Conservation (phyloP, 2,329 filamentous ascomycete species). For the Immersiporthe knoxdaviesiana region DNA sequence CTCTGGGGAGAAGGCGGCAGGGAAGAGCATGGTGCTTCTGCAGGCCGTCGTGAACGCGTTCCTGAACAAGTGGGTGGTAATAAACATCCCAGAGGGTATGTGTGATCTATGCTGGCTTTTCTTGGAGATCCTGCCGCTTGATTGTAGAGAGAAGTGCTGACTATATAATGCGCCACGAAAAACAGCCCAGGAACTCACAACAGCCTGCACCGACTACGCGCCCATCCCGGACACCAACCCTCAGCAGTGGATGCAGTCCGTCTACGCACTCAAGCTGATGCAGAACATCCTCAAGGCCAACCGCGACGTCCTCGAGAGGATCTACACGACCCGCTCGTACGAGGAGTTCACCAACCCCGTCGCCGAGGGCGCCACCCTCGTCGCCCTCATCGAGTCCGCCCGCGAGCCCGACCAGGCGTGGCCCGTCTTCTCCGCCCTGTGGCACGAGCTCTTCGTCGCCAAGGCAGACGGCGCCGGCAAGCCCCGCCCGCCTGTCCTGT, state of each 20-base stretch:
- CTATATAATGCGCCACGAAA: not conserved
- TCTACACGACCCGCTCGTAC: constrained; percentile 51
- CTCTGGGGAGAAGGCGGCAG: constrained; percentile 72
- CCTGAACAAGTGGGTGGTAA: constrained; percentile 83
- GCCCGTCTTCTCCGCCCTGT: constrained; percentile 79
- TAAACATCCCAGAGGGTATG: constrained; percentile 87
- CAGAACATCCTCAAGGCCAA: constrained; percentile 75
- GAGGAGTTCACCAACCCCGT: constrained; percentile 51
- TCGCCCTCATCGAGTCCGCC: constrained; percentile 70
- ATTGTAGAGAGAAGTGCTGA: not conserved
- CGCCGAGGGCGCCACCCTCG: constrained; percentile 64
- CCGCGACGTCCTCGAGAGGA: constrained; percentile 59
- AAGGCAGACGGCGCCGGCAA: constrained; percentile 42
- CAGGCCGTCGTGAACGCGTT: constrained; percentile 84
- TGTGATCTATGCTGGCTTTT: constrained; percentile 21
- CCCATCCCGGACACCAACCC: constrained; percentile 64
- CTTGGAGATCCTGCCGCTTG: no score
- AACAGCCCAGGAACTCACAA: constrained; percentile 79
- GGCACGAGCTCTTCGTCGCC: constrained; percentile 68
- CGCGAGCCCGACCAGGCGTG: constrained; percentile 78
- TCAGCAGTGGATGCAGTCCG: constrained; percentile 74
- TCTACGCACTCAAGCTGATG: constrained; percentile 76
- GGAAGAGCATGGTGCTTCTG: constrained; percentile 85
- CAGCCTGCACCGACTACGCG: constrained; percentile 79
- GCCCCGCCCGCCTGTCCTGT: constrained; percentile 63